Percentiles rank a stretch among this genome's conserved stretches.
These are phyloP conservation scores for Diophrys sp. DNA, from an alignment of 73 alveolate species.

Conservation along the genomic window DNA sequence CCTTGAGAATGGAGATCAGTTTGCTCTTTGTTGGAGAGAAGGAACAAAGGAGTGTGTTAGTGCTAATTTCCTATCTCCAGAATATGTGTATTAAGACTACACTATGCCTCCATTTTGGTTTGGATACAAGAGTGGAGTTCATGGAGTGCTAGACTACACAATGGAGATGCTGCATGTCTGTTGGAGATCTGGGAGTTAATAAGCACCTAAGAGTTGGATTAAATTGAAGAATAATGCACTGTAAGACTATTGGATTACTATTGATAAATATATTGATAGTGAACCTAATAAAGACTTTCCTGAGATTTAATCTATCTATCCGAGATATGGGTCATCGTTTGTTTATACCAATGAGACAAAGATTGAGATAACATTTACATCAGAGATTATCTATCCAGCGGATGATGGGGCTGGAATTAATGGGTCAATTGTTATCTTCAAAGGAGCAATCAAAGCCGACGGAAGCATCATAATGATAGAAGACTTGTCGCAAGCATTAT, in stretches of 20 bases:
- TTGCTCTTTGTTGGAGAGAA: conserved; percentile 43
- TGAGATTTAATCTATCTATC: conserved; percentile 23
- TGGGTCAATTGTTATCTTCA: conserved; percentile 24
- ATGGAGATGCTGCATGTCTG: conserved; percentile 40
- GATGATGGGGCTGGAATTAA: conserved; percentile 10
- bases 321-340: conserved; percentile 38
- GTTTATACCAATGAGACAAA: conserved; percentile 20
- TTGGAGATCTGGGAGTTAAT: conserved; percentile 25
- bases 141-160: conserved; percentile 22
- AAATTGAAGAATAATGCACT: conserved; percentile 11
- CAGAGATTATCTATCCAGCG: conserved; percentile 35
- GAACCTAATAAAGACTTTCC: conserved; percentile 16
- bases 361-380: conserved; percentile 23
- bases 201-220: conserved; percentile 22
- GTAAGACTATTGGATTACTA: conserved; percentile 1
- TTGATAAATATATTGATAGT: conserved; percentile 3
- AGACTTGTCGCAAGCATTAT: neutral
- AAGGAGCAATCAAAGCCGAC: conserved; percentile 49
- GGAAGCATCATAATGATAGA: conserved; percentile 22
- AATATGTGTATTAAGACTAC: neutral
- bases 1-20: conserved; percentile 39
- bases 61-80: conserved; percentile 14
- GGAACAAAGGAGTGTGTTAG: conserved; percentile 12
- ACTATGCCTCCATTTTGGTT: conserved; percentile 41
- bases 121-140: conserved; percentile 41